phyloP scores from a whole-genome alignment of 176 grass and related monocot species.

The Carex littledalei region DNA sequence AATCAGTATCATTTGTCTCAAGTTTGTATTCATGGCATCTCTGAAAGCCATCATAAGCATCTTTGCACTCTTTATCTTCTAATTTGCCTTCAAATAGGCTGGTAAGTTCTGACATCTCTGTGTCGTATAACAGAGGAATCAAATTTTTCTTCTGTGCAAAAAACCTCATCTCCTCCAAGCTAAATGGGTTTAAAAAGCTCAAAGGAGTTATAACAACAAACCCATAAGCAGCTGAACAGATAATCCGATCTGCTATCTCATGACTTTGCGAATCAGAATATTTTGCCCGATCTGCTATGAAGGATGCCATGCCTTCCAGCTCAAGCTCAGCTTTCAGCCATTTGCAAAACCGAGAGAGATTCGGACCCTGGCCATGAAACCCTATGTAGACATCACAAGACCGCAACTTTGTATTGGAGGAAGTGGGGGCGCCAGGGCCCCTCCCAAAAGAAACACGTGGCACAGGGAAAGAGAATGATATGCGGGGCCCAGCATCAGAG shows the following conservation, averaged over 20 bases:
- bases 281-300: slow-evolving; percentile 72
- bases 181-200: slow-evolving; percentile 78
- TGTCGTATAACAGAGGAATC: slow-evolving; percentile 73
- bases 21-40: slow-evolving; percentile 83
- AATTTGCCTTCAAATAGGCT: slow-evolving; percentile 64
- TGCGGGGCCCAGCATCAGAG: slow-evolving; percentile 55
- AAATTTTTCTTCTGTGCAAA: slow-evolving; percentile 99
- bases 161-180: slow-evolving; percentile 90
- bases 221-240: slow-evolving; percentile 75
- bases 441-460: slow-evolving; percentile 80
- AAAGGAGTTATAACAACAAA: slow-evolving; percentile 70
- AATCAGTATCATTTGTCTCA: slow-evolving; percentile 76
- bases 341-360: slow-evolving; percentile 78
- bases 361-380: slow-evolving; percentile 64
- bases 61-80: slow-evolving; percentile 83
- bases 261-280: slow-evolving; percentile 88
- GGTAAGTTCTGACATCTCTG: slow-evolving; percentile 51
- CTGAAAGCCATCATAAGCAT: slow-evolving; percentile 80
- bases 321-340: slow-evolving; percentile 97
- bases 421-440: slow-evolving; percentile 57
- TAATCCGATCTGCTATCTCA: slow-evolving; percentile 85
- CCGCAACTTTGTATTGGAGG: slow-evolving; percentile 84
- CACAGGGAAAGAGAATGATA: slow-evolving; percentile 92
- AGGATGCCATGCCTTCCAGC: slow-evolving; percentile 93
- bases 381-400: slow-evolving; percentile 95